Base-by-base conservation (phyloP, 2,329 filamentous ascomycete genomes). In the Botryosphaeria dothidea region DNA sequence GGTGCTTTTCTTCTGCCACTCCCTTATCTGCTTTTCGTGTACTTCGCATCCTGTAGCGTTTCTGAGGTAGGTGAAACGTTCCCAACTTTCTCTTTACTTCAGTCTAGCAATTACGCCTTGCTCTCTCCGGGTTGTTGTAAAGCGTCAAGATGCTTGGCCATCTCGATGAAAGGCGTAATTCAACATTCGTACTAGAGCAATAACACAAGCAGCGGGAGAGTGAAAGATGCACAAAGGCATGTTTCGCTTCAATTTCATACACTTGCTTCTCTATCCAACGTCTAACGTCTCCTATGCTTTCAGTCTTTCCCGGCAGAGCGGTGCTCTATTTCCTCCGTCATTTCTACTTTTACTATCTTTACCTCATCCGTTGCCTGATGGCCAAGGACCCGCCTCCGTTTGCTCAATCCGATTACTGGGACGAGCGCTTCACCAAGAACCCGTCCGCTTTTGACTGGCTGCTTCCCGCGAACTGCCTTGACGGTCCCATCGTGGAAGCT, bases 401-500 rank as follows among this genome's bases (percentile, higher is more conserved):
- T 52, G 74, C 74, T 11, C 73, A 72, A 1, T 71, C 69, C 29
- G 68, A 70, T 8, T 79, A 79, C 66, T 79, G 77, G 77, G 69
- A 79, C 38, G 62, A 70, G 4, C 77, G 77, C 36, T 79, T 79
- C 66, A 69, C 70, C 7, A 65, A 69, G 2, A 73, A 77, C 38
- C 66, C 74, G 2, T 67, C 69, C 52, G 70, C 77, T 1, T 79
- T 78, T 65, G 77, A 79, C 66, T 79, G 77, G 77, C 72, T 79
- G 4, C 71, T 74, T 41, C 70, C 72, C 0, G 71, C 75, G 3
- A 69, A 68, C 13, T 67, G 68, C 8, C 68, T 78, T 17, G 75
- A 77, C 64, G 66, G 71, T 0, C 71, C 69, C 49, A 67, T 78
- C 17, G 58, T 65, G 5, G 69, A 69, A 29, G 72, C 72, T 17